Evolutionary conservation across 129 eudicot genomes (phyloP), one percentile per base, ranked within the genome.

Genomic region (Pulicaria dysenterica): DNA sequence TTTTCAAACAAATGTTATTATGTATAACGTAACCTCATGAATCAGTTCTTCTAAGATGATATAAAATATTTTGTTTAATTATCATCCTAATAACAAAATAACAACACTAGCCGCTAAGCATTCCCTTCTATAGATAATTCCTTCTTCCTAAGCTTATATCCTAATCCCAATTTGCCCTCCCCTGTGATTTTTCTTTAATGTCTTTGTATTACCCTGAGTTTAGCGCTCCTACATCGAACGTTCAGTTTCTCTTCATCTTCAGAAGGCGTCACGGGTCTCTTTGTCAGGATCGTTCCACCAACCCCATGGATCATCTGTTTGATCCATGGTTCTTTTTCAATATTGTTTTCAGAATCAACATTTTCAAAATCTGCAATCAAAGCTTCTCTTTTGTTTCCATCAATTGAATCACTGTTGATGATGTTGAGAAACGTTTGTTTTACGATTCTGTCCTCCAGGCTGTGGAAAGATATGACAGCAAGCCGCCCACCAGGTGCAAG

Each of bases 401-500:
- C 65, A 8, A 3, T 58, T 50, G n/a, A 58, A 50, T 15, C 43
- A 46, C 50, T 67, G 75, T 78, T 93, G 14, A 86, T 76, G 70
- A 94, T 85, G 80, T 84, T 58, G 43, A 94, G 90, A 89, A 94
- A 94, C 5, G 99, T 79, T 59, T 94, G 93, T 58, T 94, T 94
- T 58, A 94, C 99, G 3, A 94, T 94, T 80, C 99, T 86, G 85
- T 94, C 99, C 81, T 94, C 99, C 73, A 94, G 67, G 72, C 99
- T 94, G 47, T 94, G 99, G 73, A 94, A 94, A 15, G 99, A 86
- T 44, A 94, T 94, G 51, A 94, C 97, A 1, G 99, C 97, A 50
- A 94, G 99, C 83, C 99, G 84, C 63, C 99, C 99, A 5, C 99
- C 97, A 31, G 93, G 84, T 43, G 89, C 84, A 73, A 94, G 99